Base-by-base conservation (phyloP, 139 green algal species). In the Deuterostichococcus epilithicus region DNA sequence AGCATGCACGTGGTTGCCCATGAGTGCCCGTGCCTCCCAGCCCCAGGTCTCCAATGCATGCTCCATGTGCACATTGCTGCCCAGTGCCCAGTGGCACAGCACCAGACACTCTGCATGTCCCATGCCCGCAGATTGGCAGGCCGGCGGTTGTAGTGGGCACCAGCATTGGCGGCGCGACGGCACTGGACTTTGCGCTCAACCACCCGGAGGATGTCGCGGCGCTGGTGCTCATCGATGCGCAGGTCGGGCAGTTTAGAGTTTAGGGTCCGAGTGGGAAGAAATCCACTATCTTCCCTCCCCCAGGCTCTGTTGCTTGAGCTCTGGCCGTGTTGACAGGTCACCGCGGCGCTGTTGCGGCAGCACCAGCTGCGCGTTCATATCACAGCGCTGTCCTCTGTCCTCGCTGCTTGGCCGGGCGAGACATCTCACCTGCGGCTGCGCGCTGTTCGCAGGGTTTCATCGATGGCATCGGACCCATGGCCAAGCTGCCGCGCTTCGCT, bases 111-210 rank as follows among this genome's bases (percentile, higher is more conserved):
- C 86, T 70, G 15, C 69, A 79, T 44, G 36, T 68, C n/a, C n/a
- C n/a, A n/a, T n/a, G n/a, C n/a, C n/a, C n/a, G 72, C 72, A 82
- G 78, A 77, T 79, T 33, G 74, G 81, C n/a, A 59, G 80, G 47
- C 91, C 88, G 4, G 90, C 96, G 73, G 79, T 94, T 22, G 76
- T 97, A 42, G 37, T 94, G 30, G 96, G 96, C 18, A 88, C 88
- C 20, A 92, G 81, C 67, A 73, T 99, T 5, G 96, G 96, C 0
- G 96, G 95, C 0, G 90, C 95, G 0, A 87, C 92, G 5, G 94
- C 96, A 1, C 83, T 98, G 39, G 94, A 99, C 68, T 98, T 97
- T 83, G 92, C 95, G 0, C 42, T 91, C 0, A 44, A 78, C 0
- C 85, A 97, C 72, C 92, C 92, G 15, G 88, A 98, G 76, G 82